phyloP scores from a whole-genome alignment of 176 grass and related monocot species.

The Saccharum officinarum region DNA sequence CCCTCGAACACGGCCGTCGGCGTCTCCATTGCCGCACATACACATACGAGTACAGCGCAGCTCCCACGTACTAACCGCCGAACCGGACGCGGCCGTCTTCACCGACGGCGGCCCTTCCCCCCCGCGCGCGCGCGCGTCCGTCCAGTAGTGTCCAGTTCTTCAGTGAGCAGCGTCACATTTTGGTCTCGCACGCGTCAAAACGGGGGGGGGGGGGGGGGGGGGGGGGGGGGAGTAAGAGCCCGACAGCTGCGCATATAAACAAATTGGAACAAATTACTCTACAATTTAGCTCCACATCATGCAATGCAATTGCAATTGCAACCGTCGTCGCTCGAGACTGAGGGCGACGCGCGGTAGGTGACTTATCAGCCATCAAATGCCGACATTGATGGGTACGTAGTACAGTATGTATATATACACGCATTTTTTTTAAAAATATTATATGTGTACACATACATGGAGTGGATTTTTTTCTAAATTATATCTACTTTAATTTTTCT shows the following conservation, averaged over 20 bases:
- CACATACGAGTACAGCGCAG: not conserved
- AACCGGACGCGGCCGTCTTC: not conserved
- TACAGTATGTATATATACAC: not conserved
- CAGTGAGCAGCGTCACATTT: not conserved
- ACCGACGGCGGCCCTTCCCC: no score
- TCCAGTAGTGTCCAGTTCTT: no score
- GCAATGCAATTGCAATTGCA: not conserved
- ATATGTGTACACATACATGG: no score
- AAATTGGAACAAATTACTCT: not conserved
- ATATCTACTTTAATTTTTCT: not conserved
- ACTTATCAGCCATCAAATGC: not conserved
- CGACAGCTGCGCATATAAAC: not conserved
- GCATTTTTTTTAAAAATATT: not conserved
- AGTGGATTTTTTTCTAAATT: not conserved
- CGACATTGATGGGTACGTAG: not conserved
- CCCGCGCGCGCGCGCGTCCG: no score
- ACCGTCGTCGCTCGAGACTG: not conserved
- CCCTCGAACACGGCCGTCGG: not conserved
- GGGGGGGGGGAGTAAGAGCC: no score
- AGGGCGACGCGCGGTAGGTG: not conserved
- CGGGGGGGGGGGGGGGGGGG: no score
- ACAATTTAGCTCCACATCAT: not conserved
- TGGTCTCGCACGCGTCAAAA: constrained; percentile 1
- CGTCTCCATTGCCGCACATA: not conserved
- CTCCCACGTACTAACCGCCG: not conserved